Evolutionary conservation across 306 rosid genomes (phyloP).

Genomic region (Vigna reflexopilosa): DNA sequence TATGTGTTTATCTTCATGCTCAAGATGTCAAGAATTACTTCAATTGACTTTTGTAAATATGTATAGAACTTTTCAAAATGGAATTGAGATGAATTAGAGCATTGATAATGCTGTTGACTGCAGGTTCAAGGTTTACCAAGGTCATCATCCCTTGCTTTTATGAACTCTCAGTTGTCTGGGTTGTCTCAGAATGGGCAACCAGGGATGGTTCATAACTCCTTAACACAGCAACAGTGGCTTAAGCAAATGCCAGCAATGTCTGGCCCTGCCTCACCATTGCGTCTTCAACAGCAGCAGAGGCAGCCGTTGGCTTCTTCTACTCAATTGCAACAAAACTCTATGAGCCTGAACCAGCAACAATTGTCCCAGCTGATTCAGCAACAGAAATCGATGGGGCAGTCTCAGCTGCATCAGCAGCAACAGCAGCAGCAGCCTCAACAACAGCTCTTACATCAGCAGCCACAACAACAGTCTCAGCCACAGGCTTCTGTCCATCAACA

Average conservation of each 20-base stretch:
- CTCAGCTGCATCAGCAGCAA: conserved; percentile 75
- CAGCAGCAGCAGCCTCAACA: conserved; percentile 48
- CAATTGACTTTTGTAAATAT: not conserved
- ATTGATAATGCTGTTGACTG: conserved; percentile 41
- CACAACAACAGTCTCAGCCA: conserved; percentile 71
- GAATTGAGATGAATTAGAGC: conserved; percentile 10
- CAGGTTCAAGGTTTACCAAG: conserved; percentile 87
- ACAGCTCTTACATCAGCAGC: conserved; percentile 64
- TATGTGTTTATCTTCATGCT: too few relatives aligned
- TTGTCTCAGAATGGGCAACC: conserved; percentile 92
- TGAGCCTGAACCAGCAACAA: conserved; percentile 70
- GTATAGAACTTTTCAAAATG: not conserved
- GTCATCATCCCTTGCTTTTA: conserved; percentile 78
- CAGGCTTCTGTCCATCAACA: conserved; percentile 77
- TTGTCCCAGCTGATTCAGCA: conserved; percentile 86
- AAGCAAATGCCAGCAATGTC: conserved; percentile 85
- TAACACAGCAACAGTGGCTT: conserved; percentile 86
- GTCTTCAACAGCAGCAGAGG: conserved; percentile 77
- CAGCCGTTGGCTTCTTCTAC: conserved; percentile 80
- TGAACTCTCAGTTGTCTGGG: conserved; percentile 81
- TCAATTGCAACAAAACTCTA: conserved; percentile 73
- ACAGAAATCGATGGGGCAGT: conserved; percentile 74
- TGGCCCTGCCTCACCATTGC: conserved; percentile 71
- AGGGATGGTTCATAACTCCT: conserved; percentile 68
- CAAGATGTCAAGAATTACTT: not conserved